A percentile compares a stretch with the other conserved stretches of the same genome.
These are phyloP conservation scores for Calophaca sinica DNA, from an alignment of 306 rosid genomes.

Conservation along the genomic window DNA sequence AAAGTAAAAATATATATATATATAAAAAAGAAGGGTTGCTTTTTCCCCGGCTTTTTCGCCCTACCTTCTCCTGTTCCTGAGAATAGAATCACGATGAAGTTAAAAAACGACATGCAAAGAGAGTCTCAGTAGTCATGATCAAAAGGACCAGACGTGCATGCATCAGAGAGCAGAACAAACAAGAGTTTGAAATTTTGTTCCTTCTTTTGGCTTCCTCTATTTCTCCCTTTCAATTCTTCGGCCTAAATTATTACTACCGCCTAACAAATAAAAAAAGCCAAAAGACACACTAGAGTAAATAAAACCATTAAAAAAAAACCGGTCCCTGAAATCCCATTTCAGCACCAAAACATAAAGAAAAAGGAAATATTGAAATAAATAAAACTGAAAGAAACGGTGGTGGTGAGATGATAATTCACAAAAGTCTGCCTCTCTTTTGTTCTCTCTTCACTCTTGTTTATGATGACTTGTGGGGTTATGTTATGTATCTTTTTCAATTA, in stretches of 20 bases:
- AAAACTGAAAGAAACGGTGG: background rate
- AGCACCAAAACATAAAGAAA: background rate
- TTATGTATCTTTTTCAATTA: slow-evolving; percentile 18
- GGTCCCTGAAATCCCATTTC: slow-evolving; percentile 48
- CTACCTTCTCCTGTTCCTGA: slow-evolving; percentile 20
- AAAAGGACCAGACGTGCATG: slow-evolving; percentile 74
- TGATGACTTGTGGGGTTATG: slow-evolving; percentile 50
- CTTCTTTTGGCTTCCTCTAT: slow-evolving; percentile 56
- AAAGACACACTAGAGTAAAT: background rate
- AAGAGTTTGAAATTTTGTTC: slow-evolving; percentile 61
- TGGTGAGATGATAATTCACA: slow-evolving; percentile 27
- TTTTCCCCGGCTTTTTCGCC: slow-evolving; percentile 66
- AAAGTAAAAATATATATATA: background rate
- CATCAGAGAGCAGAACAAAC: slow-evolving; percentile 54
- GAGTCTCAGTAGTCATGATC: slow-evolving; percentile 63
- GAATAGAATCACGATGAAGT: slow-evolving; percentile 53
- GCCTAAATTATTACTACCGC: background rate
- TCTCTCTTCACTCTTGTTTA: background rate
- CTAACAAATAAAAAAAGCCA: background rate
- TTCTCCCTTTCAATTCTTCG: slow-evolving; percentile 18
- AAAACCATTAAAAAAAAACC: slow-evolving; percentile 16
- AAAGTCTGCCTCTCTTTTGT: slow-evolving; percentile 24
- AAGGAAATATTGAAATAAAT: slow-evolving; percentile 6
- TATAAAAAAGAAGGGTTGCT: slow-evolving; percentile 14
- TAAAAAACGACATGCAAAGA: slow-evolving; percentile 64